phyloP scores from a whole-genome alignment of 768 basidiomycete genomes.

The Pholiota molesta region DNA sequence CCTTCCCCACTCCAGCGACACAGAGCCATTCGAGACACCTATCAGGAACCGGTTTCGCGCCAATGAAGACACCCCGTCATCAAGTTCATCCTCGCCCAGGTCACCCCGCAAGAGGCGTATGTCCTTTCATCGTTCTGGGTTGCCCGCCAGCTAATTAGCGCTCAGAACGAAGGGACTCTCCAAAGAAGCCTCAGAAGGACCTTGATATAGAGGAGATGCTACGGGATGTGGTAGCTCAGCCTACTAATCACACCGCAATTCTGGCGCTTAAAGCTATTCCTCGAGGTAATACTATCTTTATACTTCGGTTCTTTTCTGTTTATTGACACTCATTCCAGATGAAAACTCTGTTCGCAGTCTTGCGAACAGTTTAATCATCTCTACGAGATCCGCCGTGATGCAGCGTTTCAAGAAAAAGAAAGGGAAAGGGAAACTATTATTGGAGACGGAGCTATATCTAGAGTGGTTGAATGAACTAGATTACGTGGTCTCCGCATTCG shows the following conservation, averaged over 20 bases:
- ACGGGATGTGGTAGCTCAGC: constrained; percentile 20
- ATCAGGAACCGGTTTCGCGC: constrained; percentile 28
- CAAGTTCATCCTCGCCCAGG: constrained; percentile 14
- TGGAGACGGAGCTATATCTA: constrained; percentile 47
- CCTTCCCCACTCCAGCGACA: constrained; percentile 33
- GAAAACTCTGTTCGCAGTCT: constrained; percentile 18
- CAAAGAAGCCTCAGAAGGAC: constrained; percentile 18
- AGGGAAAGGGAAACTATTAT: constrained; percentile 30
- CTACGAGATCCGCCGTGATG: constrained; percentile 34
- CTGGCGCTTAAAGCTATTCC: constrained; percentile 28
- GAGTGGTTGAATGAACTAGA: constrained; percentile 43
- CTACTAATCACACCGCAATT: constrained; percentile 21
- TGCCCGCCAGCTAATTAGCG: background rate
- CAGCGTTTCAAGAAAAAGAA: constrained; percentile 28
- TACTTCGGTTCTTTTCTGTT: background rate
- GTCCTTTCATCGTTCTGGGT: constrained; percentile 3
- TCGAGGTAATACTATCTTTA: constrained; percentile 20
- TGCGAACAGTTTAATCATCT: constrained; percentile 36
- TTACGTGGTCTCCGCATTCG: constrained; percentile 38
- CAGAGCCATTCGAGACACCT: constrained; percentile 30
- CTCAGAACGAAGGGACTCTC: constrained; percentile 19
- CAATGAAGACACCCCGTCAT: constrained; percentile 22
- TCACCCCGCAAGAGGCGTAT: constrained; percentile 32
- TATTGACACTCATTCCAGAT: constrained; percentile 13
- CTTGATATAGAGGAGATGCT: constrained; percentile 27